phyloP scores from a whole-genome alignment of 164 flowering plant genomes.

The Tetrastigma voinierianum region DNA sequence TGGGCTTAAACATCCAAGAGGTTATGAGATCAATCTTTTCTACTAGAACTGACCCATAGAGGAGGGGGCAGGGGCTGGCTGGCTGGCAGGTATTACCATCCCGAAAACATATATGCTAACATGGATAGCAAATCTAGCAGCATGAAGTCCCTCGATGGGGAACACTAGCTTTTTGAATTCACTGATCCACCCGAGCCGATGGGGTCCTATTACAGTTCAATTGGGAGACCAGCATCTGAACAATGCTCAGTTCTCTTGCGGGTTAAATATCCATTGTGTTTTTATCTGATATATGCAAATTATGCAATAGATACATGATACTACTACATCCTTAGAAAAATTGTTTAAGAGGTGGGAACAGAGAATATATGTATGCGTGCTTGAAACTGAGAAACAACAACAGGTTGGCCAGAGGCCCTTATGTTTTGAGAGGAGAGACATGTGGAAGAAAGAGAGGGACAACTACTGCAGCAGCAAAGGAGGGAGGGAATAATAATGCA shows the following conservation, averaged over 20 bases:
- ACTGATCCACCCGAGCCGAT: slow-evolving; percentile 8
- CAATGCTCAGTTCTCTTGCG: no score
- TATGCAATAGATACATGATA: no score
- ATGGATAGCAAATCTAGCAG: slow-evolving; percentile 21
- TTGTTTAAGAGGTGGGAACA: neutral
- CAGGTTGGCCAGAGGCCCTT: slow-evolving; percentile 19
- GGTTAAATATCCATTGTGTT: no score
- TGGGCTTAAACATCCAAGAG: slow-evolving; percentile 22
- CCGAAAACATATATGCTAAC: slow-evolving; percentile 23
- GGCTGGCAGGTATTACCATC: slow-evolving; percentile 11
- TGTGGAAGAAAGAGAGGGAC: slow-evolving; percentile 1
- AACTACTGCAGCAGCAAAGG: slow-evolving; percentile 16
- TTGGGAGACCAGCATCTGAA: no score
- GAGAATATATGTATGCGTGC: slow-evolving; percentile 2
- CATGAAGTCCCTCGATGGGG: slow-evolving; percentile 17
- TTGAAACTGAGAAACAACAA: slow-evolving; percentile 15
- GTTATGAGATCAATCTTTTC: slow-evolving; percentile 18
- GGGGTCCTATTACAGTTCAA: slow-evolving; percentile 21
- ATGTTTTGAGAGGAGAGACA: neutral
- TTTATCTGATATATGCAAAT: no score
- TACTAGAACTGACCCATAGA: slow-evolving; percentile 10
- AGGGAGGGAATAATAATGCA: slow-evolving; percentile 11
- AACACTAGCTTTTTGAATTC: neutral
- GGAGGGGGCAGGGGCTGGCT: slow-evolving; percentile 28
- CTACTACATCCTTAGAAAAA: neutral